These are phyloP conservation scores for Tulasnella sp. DNA, from an alignment of 768 basidiomycete genomes.

Conservation along the genomic window DNA sequence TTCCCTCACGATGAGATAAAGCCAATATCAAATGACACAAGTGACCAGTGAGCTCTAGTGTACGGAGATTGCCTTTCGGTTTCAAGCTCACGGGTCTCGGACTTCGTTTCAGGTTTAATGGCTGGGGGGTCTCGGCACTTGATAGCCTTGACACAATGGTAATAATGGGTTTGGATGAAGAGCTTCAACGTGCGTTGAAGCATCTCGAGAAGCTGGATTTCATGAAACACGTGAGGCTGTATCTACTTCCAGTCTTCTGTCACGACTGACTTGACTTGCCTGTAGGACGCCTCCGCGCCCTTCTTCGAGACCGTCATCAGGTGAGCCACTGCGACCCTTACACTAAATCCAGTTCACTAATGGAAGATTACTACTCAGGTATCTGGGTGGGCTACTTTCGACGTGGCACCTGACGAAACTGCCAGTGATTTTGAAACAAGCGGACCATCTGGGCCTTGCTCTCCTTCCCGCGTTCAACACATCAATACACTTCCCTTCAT, in stretches of 20 bases:
- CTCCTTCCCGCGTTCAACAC: constrained; percentile 72
- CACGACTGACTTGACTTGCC: not conserved
- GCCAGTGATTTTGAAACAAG: constrained; percentile 38
- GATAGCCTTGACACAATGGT: constrained; percentile 47
- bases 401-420: constrained; percentile 43
- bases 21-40: constrained; percentile 32
- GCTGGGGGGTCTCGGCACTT: constrained; percentile 42
- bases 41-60: constrained; percentile 28
- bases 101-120: constrained; percentile 33
- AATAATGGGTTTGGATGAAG: constrained; percentile 43
- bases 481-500: constrained; percentile 64
- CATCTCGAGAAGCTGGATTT: constrained; percentile 33
- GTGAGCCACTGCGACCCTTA: not conserved
- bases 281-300: constrained; percentile 1
- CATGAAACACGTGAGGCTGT: constrained; percentile 4
- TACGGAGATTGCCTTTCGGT: not conserved
- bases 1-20: constrained; percentile 34
- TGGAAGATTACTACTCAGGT: constrained; percentile 39
- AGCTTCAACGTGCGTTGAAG: constrained; percentile 42
- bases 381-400: constrained; percentile 47
- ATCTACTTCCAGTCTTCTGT: not conserved
- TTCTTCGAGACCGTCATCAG: constrained; percentile 45
- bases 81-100: not conserved
- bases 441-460: constrained; percentile 52
- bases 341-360: constrained; percentile 36